Percentiles rank a stretch among this genome's conserved stretches.
Evolutionary conservation across 768 basidiomycete genomes (phyloP).

Genomic region (Hemileccinum impolitum): DNA sequence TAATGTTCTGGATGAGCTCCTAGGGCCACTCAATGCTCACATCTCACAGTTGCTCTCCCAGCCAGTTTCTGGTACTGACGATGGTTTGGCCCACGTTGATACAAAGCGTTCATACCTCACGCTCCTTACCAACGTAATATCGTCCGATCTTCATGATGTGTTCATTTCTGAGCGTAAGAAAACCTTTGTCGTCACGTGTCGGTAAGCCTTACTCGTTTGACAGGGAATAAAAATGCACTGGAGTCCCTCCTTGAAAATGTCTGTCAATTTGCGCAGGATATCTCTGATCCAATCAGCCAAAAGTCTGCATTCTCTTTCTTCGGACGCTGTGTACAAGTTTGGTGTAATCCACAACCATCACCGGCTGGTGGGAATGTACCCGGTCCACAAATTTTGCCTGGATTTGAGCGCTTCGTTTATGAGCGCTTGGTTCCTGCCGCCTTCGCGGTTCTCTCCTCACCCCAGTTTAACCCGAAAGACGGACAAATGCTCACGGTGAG

Average conservation of each 20-base stretch:
- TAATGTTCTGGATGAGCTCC: constrained; percentile 83
- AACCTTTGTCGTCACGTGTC: constrained; percentile 22
- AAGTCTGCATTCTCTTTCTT: constrained; percentile 81
- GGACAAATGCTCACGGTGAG: constrained; percentile 82
- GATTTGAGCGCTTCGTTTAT: constrained; percentile 91
- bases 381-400: constrained; percentile 54
- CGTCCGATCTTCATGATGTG: constrained; percentile 74
- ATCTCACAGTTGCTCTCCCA: constrained; percentile 77
- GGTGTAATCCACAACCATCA: constrained; percentile 55
- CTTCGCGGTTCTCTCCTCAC: constrained; percentile 75
- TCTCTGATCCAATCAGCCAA: constrained; percentile 72
- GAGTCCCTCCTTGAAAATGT: constrained; percentile 76
- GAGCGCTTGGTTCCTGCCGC: constrained; percentile 77
- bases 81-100: constrained; percentile 69
- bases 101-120: constrained; percentile 87
- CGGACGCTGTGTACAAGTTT: constrained; percentile 58
- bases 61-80: constrained; percentile 84
- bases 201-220: constrained; percentile 1
- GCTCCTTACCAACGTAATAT: constrained; percentile 77
- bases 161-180: constrained; percentile 81
- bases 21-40: constrained; percentile 82
- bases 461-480: constrained; percentile 85
- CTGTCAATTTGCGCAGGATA: constrained; percentile 67
- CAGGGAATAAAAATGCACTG: constrained; percentile 63
- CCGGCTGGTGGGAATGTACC: constrained; percentile 33